Evolutionary conservation across 345 rosid species (phyloP).

Genomic region (Arabis alpina): DNA sequence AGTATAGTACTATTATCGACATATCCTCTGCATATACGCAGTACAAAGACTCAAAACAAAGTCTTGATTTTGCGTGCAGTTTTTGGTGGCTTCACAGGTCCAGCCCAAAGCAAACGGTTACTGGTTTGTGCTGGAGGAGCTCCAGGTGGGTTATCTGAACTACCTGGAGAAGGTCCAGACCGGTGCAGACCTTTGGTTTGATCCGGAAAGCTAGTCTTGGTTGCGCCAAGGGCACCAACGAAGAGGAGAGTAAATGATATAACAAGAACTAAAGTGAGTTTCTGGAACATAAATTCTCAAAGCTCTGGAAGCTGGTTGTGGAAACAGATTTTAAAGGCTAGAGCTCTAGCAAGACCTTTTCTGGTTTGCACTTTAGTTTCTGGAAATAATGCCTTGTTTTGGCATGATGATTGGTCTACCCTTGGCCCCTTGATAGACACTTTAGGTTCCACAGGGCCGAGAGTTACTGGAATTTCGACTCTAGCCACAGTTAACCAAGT

Average conservation of each 20-base stretch:
- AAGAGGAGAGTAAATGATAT: constrained; percentile 22
- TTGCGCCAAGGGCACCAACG: neutral
- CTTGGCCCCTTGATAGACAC: too few relatives aligned
- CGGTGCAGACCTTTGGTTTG: neutral
- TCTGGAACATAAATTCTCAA: too few relatives aligned
- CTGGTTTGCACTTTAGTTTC: too few relatives aligned
- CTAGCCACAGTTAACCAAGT: too few relatives aligned
- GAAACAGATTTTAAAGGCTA: too few relatives aligned
- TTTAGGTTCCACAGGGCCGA: too few relatives aligned
- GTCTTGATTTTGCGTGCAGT: constrained; percentile 14
- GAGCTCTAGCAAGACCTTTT: too few relatives aligned
- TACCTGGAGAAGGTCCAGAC: constrained; percentile 24
- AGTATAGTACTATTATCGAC: neutral
- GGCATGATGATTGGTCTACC: too few relatives aligned
- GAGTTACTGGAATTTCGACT: too few relatives aligned
- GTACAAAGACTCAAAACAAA: constrained; percentile 10
- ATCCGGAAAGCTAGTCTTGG: neutral
- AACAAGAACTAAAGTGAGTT: constrained; percentile 6
- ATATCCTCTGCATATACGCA: neutral
- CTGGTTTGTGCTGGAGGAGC: constrained; percentile 13
- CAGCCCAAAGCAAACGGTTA: neutral
- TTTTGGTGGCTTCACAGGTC: constrained; percentile 15
- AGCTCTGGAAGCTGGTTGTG: too few relatives aligned
- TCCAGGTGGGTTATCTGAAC: constrained; percentile 3
- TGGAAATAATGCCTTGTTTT: too few relatives aligned